These are phyloP conservation scores for Saprolegnia parasitica DNA, from an alignment of 352 stramenopile species.

Conservation along the genomic window DNA sequence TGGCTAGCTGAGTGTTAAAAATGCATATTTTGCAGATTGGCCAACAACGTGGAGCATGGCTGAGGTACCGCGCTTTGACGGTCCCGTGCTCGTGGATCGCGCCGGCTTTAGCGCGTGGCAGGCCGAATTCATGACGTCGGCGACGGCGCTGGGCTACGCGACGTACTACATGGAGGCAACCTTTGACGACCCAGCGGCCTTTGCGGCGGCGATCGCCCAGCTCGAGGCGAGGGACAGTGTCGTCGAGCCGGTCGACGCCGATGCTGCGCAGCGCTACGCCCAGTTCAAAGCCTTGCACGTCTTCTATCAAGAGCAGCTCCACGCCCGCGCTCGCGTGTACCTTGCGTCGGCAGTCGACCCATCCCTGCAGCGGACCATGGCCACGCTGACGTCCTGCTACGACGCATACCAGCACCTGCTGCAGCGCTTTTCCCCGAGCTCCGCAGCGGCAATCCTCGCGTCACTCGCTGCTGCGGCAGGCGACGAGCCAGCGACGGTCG, in stretches of 20 bases:
- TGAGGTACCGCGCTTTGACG: background rate
- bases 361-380: background rate
- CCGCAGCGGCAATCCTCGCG: background rate
- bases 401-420: background rate
- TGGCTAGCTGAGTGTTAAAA: too few species aligned
- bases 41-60: background rate
- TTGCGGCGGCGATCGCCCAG: background rate
- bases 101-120: constrained; percentile 20
- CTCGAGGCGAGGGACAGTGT: background rate
- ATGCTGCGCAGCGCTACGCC: background rate
- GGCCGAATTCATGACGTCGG: constrained; percentile 11
- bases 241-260: background rate
- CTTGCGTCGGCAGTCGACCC: background rate
- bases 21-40: too few species aligned
- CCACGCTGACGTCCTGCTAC: background rate
- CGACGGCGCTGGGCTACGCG: constrained; percentile 1
- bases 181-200: constrained; percentile 12
- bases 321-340: constrained; percentile 1
- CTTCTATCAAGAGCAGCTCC: background rate
- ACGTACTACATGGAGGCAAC: constrained; percentile 22
- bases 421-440: background rate
- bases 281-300: constrained; percentile 2
- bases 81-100: background rate
- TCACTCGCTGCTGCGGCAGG: background rate
- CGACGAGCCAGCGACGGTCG: background rate